A percentile compares a stretch with the other conserved stretches of the same genome.
phyloP scores from a whole-genome alignment of 495 filamentous ascomycete genomes.

The Neurospora sp. region DNA sequence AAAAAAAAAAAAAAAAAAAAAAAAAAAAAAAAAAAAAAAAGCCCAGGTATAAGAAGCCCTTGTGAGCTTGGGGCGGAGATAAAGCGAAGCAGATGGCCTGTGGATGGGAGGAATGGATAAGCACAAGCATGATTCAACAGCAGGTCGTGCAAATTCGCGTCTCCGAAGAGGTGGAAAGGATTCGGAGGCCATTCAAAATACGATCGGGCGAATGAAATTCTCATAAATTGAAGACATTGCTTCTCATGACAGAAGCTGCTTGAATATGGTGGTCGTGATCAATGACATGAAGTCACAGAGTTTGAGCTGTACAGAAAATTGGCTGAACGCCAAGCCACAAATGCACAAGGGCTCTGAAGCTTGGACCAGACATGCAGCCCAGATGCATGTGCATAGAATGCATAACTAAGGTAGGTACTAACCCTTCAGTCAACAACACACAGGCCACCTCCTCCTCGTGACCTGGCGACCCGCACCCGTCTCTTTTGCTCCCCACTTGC shows the following conservation, averaged over 20 bases:
- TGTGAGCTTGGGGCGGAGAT: neutral
- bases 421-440: neutral
- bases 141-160: neutral
- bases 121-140: neutral
- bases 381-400: neutral
- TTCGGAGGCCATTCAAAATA: neutral
- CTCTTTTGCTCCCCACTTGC: neutral
- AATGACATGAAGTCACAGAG: neutral
- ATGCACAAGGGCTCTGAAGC: neutral
- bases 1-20: no score
- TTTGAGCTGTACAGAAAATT: neutral
- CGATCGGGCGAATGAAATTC: accelerated
- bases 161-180: neutral
- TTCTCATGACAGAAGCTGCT: neutral
- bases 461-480: neutral
- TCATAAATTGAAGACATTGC: neutral
- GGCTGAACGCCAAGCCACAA: neutral
- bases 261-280: neutral
- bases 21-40: no score
- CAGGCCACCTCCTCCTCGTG: neutral
- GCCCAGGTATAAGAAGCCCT: neutral
- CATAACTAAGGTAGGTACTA: neutral
- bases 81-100: neutral
- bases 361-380: neutral
- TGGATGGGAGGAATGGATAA: neutral